These are phyloP conservation scores for Hypoxylon sp. DNA, from an alignment of 2,329 filamentous ascomycete genomes.

Conservation along the genomic window DNA sequence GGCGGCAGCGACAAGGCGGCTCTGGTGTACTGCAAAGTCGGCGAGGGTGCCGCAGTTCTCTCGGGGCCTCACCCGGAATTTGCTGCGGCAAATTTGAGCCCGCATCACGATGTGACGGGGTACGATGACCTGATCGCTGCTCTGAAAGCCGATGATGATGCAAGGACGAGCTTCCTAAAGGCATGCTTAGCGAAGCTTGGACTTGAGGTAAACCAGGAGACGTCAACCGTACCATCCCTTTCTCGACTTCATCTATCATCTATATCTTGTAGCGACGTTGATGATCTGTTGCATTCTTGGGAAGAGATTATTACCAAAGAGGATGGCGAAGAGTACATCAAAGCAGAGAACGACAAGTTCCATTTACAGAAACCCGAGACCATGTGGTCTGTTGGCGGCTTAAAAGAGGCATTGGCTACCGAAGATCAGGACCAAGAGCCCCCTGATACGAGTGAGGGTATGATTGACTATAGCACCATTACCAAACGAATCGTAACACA, in stretches of 20 bases:
- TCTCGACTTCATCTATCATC: slow-evolving; percentile 87
- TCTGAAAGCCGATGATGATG: slow-evolving; percentile 75
- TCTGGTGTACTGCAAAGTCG: slow-evolving; percentile 84
- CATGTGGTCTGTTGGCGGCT: slow-evolving; percentile 66
- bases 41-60: slow-evolving; percentile 81
- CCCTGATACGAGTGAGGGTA: slow-evolving; percentile 60
- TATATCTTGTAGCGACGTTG: slow-evolving; percentile 70
- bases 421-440: slow-evolving; percentile 47
- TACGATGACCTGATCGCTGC: slow-evolving; percentile 78
- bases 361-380: slow-evolving; percentile 76
- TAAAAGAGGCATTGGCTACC: slow-evolving; percentile 65
- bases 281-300: slow-evolving; percentile 74
- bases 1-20: slow-evolving; percentile 80
- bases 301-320: slow-evolving; percentile 75
- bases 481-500: slow-evolving; percentile 81
- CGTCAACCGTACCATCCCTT: slow-evolving; percentile 78
- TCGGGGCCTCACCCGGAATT: slow-evolving; percentile 98
- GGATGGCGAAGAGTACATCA: slow-evolving; percentile 77
- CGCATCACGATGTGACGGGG: slow-evolving; percentile 72
- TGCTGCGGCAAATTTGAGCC: slow-evolving; percentile 79
- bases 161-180: slow-evolving; percentile 80
- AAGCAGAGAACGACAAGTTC: slow-evolving; percentile 86
- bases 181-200: slow-evolving; percentile 84
- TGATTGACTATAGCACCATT: slow-evolving; percentile 79
- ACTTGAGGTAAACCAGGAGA: slow-evolving; percentile 78